Base-by-base conservation (phyloP, 306 rosid genomes). In the Lathyrus oleraceus region DNA sequence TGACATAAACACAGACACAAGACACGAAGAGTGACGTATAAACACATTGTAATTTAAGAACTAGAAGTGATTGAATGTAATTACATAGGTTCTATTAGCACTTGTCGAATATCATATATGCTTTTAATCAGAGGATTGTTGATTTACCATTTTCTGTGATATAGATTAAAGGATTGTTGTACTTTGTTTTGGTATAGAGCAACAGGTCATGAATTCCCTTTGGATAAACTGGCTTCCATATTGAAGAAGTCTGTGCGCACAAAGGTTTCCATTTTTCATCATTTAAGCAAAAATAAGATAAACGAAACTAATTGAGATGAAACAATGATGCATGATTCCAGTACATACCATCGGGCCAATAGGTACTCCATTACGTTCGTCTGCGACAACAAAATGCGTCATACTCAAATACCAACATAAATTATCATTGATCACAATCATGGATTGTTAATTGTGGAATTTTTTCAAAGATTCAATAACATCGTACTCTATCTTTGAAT, bases 211-310 rank as follows among this genome's bases (percentile, higher is more conserved):
- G 65, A 52, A 86, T 39, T 53, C 91, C 89, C 75, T 42, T 67
- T 1, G 90, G 90, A 73, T 82, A 88, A 36, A 79, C 64, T 8
- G 35, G 53, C 14, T 81, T 51, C 89, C 83, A 80, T 16, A 38
- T 4, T 42, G 95, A 76, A 72, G 84, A 79, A 61, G 74, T 80
- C 84, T 84, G 82, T 72, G 48, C 16, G 14, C 6, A 51, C 10
- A 27, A 0, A 38, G 0, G 64, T 25, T 23, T 30, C 12, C 8
- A 1, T 52, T 23, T 62, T 27, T 73, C 35, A 39, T 64, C 44
- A 73, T 52, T 49, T 28, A 8, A 38, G 12, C 3, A 11, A 11
- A 20, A 6, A 19, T 35, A 6, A 58, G 4, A 3, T 2, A 15
- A 1, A 45, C 36, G 39, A 52, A 51, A 16, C n/a, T 35, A 61